A percentile compares a stretch with the other conserved stretches of the same genome.
Conservation (phyloP, 768 basidiomycete species). For the Cytidiella melzeri region DNA sequence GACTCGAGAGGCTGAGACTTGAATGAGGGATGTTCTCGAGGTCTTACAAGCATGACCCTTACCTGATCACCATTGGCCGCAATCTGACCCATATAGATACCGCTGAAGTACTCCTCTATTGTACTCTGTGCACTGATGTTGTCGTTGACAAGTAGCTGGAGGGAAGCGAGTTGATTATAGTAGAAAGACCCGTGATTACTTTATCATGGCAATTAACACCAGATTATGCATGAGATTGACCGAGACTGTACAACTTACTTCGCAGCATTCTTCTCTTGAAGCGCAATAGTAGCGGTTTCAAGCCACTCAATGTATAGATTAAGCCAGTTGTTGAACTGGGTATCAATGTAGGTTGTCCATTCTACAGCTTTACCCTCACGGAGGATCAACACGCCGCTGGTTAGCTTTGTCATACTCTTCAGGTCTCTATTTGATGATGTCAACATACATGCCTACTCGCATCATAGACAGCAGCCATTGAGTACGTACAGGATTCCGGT, state of each 20-base stretch:
- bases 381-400: conserved; percentile 46
- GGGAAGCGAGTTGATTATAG: conserved; percentile 50
- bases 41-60: conserved; percentile 4
- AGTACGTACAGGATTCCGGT: conserved; percentile 49
- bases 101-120: conserved; percentile 44
- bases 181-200: conserved; percentile 69
- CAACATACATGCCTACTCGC: background rate
- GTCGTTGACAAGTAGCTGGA: conserved; percentile 51
- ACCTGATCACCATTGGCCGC: conserved; percentile 54
- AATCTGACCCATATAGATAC: conserved; percentile 49
- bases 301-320: conserved; percentile 51
- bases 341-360: conserved; percentile 51
- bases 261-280: conserved; percentile 37
- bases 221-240: background rate
- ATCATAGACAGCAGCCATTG: no score
- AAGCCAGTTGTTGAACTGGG: conserved; percentile 44
- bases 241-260: conserved; percentile 45
- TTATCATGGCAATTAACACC: background rate
- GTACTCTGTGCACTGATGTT: conserved; percentile 39
- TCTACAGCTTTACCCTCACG: conserved; percentile 41
- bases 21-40: background rate
- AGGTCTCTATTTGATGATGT: conserved; percentile 38
- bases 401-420: conserved; percentile 52
- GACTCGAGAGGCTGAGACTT: conserved; percentile 49
- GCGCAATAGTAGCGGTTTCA: conserved; percentile 39